These are phyloP conservation scores for Rosa multiflora DNA, from an alignment of 306 rosid species.

Conservation along the genomic window DNA sequence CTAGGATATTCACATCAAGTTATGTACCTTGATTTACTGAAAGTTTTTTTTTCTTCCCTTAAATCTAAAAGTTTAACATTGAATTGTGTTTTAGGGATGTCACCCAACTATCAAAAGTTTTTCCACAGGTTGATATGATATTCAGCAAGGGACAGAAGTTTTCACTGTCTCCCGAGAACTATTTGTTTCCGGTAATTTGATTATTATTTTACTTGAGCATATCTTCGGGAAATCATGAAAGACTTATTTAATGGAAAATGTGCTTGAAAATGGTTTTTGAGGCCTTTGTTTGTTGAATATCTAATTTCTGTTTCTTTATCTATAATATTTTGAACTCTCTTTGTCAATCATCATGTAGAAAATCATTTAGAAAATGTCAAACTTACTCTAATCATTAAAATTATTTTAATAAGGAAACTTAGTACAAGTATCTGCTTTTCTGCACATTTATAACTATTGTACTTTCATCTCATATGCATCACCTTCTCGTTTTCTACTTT, in stretches of 20 bases:
- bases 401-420: not conserved
- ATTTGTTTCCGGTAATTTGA: constrained; percentile 47
- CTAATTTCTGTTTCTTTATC: not conserved
- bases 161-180: constrained; percentile 43
- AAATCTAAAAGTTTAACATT: constrained; percentile 8
- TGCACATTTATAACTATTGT: not conserved
- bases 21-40: constrained; percentile 9
- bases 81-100: constrained; percentile 36
- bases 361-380: not conserved
- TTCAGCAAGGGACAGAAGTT: constrained; percentile 40
- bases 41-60: not conserved
- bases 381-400: not conserved
- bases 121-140: constrained; percentile 49
- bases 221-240: not conserved
- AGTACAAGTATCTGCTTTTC: not conserved
- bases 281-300: not conserved
- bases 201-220: constrained; percentile 10
- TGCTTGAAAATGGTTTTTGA: constrained; percentile 2
- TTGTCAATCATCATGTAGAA: not conserved
- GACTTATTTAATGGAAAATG: not conserved
- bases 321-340: not conserved
- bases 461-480: not conserved
- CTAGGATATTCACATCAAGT: not conserved
- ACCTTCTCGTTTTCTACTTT: not conserved
- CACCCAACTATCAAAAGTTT: constrained; percentile 32